phyloP scores from a whole-genome alignment of 345 rosid species.

The Eucalyptus brandiana region DNA sequence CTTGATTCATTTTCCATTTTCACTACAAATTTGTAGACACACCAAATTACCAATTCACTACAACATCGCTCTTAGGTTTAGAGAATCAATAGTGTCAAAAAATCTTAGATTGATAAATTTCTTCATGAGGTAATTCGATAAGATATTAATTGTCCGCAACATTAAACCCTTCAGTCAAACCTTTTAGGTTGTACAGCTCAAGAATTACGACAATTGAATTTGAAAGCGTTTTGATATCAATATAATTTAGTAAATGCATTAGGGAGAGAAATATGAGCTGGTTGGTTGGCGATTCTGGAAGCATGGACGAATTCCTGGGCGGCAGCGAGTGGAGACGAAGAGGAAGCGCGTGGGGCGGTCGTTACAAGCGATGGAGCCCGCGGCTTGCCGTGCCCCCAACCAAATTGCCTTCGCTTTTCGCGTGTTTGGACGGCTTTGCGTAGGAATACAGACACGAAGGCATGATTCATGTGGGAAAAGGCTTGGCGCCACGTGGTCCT shows the following conservation, averaged over 20 bases:
- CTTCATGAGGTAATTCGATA: too few species aligned
- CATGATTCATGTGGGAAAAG: background rate
- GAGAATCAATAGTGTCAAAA: background rate
- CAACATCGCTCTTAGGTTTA: rapidly evolving
- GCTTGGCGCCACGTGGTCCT: background rate
- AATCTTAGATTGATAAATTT: too few species aligned
- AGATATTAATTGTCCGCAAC: too few species aligned
- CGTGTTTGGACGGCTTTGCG: background rate
- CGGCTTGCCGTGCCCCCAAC: background rate
- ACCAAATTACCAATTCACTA: background rate
- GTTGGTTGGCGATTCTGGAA: background rate
- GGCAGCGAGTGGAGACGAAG: too few species aligned
- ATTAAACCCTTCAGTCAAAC: too few species aligned
- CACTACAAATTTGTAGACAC: background rate
- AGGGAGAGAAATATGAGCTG: rapidly evolving
- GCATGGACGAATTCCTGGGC: background rate
- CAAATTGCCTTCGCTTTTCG: background rate
- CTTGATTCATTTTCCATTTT: background rate
- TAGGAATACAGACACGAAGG: background rate
- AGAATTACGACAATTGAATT: background rate
- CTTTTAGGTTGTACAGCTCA: rapidly evolving
- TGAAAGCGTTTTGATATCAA: background rate
- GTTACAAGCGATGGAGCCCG: background rate
- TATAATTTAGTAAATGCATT: background rate
- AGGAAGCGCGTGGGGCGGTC: background rate